Base-by-base conservation (phyloP, 2,329 filamentous ascomycete species). In the Penicillium sp. region DNA sequence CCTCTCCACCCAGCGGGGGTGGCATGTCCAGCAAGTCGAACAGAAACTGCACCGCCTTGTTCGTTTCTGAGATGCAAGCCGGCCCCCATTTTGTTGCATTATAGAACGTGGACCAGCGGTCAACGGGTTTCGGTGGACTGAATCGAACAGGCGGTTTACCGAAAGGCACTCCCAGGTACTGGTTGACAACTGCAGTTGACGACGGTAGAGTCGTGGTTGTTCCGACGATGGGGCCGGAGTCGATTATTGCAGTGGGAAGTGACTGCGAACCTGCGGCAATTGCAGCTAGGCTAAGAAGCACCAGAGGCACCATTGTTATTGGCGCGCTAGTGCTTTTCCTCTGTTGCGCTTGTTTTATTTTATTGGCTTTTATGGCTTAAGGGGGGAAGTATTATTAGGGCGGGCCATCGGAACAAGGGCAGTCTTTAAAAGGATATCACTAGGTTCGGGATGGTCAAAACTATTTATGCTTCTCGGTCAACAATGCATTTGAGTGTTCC, bases 81-180 rank as follows among this genome's bases (percentile, higher is more conserved):
- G 66, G 62, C 13, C 55, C 60, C 49, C 61, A 66, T 11, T 59
- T 52, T 10, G 63, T 67, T 4, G 68, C 67, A 26, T 66, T 39
- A 29, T 53, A 62, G 5, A 59, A 44, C 1, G 40, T 44, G 9
- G 52, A 55, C 66, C 63, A 68, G 36, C 49, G 51, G 2, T 48
- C 45, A 1, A 61, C 59, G 13, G 55, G 46, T 24, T 56, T 34
- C 1, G 69, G 62, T 18, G 67, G 61, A 6, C 49, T 52, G 37
- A 72, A 72, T 4, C 70, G 65, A 16, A 50, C 52, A 1, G 69
- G 69, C 7, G 60, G 54, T 23, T 57, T 58, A 14, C 61, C 69
- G 42, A 67, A 73, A 3, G 68, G 70, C 3, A 73, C 60, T 8
- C 69, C 70, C 10, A 72, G 60, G 51, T 62, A 73, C 45, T 70